A percentile compares a stretch with the other conserved stretches of the same genome.
Evolutionary conservation across 169 alveolate species (phyloP).

Genomic region (Plasmodium knowlesi): DNA sequence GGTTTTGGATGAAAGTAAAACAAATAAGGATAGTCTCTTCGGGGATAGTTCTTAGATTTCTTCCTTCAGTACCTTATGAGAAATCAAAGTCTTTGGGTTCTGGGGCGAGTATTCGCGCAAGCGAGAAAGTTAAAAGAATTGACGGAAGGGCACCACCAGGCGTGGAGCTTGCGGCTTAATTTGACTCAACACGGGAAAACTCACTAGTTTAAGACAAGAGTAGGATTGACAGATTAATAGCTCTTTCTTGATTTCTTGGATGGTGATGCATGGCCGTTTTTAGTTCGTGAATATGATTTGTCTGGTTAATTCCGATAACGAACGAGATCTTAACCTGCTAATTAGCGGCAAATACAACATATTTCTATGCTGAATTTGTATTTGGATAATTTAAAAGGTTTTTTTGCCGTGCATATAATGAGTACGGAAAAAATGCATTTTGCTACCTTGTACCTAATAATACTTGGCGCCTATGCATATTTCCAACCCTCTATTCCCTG

Average conservation of each 20-base stretch:
- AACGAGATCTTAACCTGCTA: slow-evolving; percentile 96
- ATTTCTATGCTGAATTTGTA: slow-evolving; percentile 52
- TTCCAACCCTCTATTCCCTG: not conserved
- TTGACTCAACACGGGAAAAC: slow-evolving; percentile 93
- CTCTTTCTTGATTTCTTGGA: slow-evolving; percentile 92
- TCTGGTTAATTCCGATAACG: slow-evolving; percentile 89
- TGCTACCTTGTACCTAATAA: no score
- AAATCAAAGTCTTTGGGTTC: slow-evolving; percentile 94
- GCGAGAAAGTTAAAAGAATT: slow-evolving; percentile 95
- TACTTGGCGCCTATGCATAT: no score
- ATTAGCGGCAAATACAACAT: slow-evolving; percentile 81
- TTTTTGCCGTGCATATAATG: no score
- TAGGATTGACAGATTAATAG: slow-evolving; percentile 92
- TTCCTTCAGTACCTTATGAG: slow-evolving; percentile 91
- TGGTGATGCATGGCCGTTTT: slow-evolving; percentile 95
- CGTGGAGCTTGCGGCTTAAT: slow-evolving; percentile 94
- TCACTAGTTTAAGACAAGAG: slow-evolving; percentile 92
- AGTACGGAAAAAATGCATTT: no score
- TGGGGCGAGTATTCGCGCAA: slow-evolving; percentile 97
- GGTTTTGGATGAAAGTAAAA: slow-evolving; percentile 52
- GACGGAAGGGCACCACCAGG: slow-evolving; percentile 96
- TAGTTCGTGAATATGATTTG: slow-evolving; percentile 87
- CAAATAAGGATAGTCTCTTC: no score
- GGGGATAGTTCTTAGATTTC: not conserved
- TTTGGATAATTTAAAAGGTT: not conserved